Base-by-base conservation (phyloP, 2,329 filamentous ascomycete species). In the Leptographium procerum region DNA sequence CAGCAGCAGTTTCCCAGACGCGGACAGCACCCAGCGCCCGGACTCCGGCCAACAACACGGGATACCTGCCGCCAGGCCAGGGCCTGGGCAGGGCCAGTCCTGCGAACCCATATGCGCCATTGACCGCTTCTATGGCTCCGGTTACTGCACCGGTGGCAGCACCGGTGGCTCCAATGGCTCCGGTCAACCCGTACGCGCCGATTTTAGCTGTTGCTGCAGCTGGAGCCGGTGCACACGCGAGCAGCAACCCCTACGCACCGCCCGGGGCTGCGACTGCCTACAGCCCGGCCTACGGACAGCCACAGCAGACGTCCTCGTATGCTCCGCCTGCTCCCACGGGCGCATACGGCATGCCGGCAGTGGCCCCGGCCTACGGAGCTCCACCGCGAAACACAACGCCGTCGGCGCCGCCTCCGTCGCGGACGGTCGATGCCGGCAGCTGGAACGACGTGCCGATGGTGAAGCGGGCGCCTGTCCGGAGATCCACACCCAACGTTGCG, bases 371-470 rank as follows among this genome's bases (percentile, higher is more conserved):
- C 13, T 70, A 71, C 60, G 70, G 67, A 50, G 67, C 66, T n/a
- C 67, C 70, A 16, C 68, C 76, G 56, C 83, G 87, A 62, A 84
- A 82, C 61, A 26, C 82, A 29, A 85, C 83, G 40, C 81, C 85
- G n/a, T 86, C 88, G 19, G 79, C 82, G 14, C 78, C 83, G 47
- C 85, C 90, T 26, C 83, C 89, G 22, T 83, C 88, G 11, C 84
- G 83, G 67, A 77, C 59, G 84, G 22, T 48, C 67, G 86, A 87
- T 63, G 85, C 86, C 62, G 83, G 86, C 31, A 87, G 88, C 65
- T 99, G 94, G 94, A 99, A 99, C 65, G 94, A 99, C 71, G 87
- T 95, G 56, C 94, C 94, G 1, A 81, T 96, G 66, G 88, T 97
- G 52, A 79, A 83, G 52, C 89, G 92, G 75, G 75, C 81, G 57